Evolutionary conservation across 768 basidiomycete species (phyloP).

Genomic region (Rhodotorula diobovata): DNA sequence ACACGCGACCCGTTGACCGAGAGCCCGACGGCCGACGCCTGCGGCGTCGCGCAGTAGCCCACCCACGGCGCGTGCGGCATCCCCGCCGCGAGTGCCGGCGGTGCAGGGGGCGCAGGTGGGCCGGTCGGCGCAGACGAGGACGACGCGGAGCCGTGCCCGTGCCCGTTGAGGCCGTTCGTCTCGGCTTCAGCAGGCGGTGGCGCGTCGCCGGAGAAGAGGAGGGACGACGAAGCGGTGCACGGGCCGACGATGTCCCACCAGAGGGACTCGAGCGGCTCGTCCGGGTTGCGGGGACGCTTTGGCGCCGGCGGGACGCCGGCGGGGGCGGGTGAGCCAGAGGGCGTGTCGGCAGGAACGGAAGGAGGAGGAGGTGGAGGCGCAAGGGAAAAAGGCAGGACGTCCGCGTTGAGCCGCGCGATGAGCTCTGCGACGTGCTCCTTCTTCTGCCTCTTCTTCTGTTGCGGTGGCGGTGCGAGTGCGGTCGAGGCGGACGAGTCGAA

Average conservation of each 20-base stretch:
- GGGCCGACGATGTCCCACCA: constrained; percentile 38
- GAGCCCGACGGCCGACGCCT: constrained; percentile 8
- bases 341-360: background rate
- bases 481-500: background rate
- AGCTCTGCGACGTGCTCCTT: background rate
- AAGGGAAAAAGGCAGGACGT: constrained; percentile 4
- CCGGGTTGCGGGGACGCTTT: background rate
- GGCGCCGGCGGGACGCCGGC: background rate
- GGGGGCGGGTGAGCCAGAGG: background rate
- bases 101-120: background rate
- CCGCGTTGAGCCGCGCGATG: constrained; percentile 19
- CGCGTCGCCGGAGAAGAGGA: background rate
- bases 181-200: background rate
- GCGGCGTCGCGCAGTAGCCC: constrained; percentile 8
- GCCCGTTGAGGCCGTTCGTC: constrained; percentile 2
- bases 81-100: constrained; percentile 7
- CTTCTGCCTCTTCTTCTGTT: background rate
- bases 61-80: constrained; percentile 33
- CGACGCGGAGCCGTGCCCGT: background rate
- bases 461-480: background rate
- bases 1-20: background rate
- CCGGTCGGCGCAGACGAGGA: too few relatives aligned
- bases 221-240: constrained; percentile 5
- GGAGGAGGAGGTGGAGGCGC: background rate
- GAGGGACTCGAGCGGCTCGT: constrained; percentile 29